Percentiles rank a stretch among this genome's conserved stretches.
Conservation (phyloP, 441 rosid genomes). For the Pelargonium fulgidum region DNA sequence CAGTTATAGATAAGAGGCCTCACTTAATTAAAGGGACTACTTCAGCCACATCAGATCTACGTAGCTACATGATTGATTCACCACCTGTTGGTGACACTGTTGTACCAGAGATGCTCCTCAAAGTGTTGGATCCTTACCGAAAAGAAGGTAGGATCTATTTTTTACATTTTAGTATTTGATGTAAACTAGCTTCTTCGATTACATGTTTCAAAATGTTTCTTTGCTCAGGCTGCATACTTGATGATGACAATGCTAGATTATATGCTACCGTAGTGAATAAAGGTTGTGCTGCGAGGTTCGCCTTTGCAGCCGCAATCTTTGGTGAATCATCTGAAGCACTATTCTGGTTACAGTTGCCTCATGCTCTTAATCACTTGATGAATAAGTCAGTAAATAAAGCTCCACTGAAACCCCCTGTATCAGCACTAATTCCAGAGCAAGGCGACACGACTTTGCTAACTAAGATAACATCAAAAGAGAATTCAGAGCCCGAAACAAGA, state of each 20-base stretch:
- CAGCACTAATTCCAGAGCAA: constrained; percentile 32
- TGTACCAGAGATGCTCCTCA: constrained; percentile 93
- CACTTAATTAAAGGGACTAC: constrained; percentile 72
- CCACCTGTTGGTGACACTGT: constrained; percentile 83
- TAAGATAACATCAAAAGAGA: constrained; percentile 55
- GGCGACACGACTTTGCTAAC: constrained; percentile 45
- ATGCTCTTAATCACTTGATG: constrained; percentile 72
- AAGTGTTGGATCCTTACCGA: constrained; percentile 85
- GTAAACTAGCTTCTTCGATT: constrained; percentile 13
- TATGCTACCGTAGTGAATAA: constrained; percentile 76
- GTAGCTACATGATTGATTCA: constrained; percentile 74
- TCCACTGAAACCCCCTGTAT: constrained; percentile 33
- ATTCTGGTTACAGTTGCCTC: constrained; percentile 96
- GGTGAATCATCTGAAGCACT: constrained; percentile 88
- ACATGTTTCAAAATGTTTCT: constrained; percentile 20
- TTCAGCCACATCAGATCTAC: constrained; percentile 68
- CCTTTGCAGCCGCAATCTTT: constrained; percentile 90
- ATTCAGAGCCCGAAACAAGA: constrained; percentile 34
- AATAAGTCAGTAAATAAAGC: constrained; percentile 52
- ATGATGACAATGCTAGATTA: constrained; percentile 83
- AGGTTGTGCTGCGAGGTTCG: constrained; percentile 82
- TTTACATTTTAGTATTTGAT: constrained; percentile 8
- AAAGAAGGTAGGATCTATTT: constrained; percentile 53
- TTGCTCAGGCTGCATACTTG: constrained; percentile 73
- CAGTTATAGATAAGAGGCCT: constrained; percentile 62